Conservation (phyloP, 2,329 filamentous ascomycete genomes). For the Diplodia mutila region DNA sequence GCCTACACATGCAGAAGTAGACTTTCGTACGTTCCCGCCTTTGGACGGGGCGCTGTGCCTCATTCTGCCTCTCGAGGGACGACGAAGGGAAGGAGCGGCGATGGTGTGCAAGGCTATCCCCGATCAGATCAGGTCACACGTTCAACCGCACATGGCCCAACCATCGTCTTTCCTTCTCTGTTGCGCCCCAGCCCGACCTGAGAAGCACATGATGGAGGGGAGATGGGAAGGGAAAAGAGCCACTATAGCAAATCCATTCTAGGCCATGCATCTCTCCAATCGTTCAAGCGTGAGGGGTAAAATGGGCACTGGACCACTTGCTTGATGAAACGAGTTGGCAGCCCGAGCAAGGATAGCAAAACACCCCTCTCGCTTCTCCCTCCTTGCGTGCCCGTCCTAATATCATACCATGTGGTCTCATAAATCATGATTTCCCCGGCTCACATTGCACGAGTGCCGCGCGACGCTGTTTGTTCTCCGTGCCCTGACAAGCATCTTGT, state of each 20-base stretch:
- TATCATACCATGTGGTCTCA: not conserved
- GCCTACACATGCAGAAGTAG: not conserved
- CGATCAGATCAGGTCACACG: not conserved
- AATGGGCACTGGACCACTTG: not conserved
- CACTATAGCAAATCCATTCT: no score
- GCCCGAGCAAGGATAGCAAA: not conserved
- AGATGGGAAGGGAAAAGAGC: no score
- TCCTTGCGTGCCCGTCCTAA: no score
- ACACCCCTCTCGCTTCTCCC: not conserved
- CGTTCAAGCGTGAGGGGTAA: not conserved
- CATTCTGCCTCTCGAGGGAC: no score
- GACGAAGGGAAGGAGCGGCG: no score
- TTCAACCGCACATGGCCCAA: not conserved
- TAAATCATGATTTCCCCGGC: not conserved
- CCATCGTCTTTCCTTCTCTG: no score
- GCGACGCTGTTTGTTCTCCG: not conserved
- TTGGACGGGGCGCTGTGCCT: not conserved
- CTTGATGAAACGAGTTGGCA: not conserved
- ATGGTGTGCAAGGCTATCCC: not conserved
- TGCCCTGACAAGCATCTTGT: not conserved
- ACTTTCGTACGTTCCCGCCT: not conserved
- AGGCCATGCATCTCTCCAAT: not conserved
- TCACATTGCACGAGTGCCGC: not conserved
- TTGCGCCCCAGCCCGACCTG: no score
- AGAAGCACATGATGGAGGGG: no score